Percentiles rank a stretch among this genome's conserved stretches.
Conservation (phyloP, 1,284 basidiomycete species). For the Rhodotorula sp. region DNA sequence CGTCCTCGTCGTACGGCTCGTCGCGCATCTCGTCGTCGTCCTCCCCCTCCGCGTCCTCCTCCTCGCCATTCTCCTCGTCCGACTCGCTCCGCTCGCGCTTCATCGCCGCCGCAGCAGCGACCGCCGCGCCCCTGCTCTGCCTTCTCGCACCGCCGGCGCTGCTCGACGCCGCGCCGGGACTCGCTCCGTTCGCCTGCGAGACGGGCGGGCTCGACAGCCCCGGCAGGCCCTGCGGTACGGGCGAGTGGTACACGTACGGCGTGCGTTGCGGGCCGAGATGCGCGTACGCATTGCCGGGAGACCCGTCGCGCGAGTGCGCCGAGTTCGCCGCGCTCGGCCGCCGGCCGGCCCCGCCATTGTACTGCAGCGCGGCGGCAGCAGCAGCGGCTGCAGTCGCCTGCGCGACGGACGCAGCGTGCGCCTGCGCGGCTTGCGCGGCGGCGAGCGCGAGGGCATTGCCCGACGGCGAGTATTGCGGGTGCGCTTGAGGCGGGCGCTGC, state of each 20-base stretch:
- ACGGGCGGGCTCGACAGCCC: background rate
- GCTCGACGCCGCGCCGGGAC: background rate
- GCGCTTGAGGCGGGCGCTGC: background rate
- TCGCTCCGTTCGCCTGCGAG: background rate
- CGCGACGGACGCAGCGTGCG: slow-evolving; percentile 1
- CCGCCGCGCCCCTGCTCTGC: background rate
- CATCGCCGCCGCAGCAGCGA: background rate
- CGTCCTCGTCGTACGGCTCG: background rate
- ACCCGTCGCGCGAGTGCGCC: background rate
- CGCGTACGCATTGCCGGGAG: background rate
- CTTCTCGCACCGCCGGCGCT: background rate
- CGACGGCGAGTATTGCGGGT: slow-evolving; percentile 9
- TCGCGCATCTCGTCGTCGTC: slow-evolving; percentile 4
- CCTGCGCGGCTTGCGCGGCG: slow-evolving; percentile 12
- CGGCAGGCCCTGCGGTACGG: background rate
- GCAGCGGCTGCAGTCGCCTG: background rate
- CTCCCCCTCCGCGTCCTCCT: slow-evolving; percentile 8
- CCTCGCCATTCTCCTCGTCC: background rate
- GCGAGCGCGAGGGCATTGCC: slow-evolving; percentile 16
- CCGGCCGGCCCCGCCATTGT: background rate
- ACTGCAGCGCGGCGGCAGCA: slow-evolving; percentile 2
- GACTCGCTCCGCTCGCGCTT: background rate
- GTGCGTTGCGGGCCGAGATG: background rate
- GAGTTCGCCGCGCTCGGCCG: background rate
- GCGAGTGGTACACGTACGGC: slow-evolving; percentile 19